phyloP scores from a whole-genome alignment of 176 grass and related monocot genomes.

The Guadua angustifolia region DNA sequence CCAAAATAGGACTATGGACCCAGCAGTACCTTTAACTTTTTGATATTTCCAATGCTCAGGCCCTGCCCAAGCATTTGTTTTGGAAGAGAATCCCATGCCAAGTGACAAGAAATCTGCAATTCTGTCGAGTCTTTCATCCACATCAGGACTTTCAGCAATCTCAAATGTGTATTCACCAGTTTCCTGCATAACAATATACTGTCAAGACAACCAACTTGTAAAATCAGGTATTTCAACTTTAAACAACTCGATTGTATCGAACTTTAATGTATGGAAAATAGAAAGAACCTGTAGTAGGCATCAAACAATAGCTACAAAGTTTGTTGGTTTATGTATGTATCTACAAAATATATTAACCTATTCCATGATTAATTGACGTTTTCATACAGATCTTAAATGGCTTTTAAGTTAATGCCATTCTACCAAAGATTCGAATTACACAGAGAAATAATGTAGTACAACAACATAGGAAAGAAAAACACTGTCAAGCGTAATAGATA shows the following conservation, averaged over 20 bases:
- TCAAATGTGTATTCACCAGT: constrained; percentile 59
- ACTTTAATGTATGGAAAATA: not conserved
- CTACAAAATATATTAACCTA: constrained; percentile 33
- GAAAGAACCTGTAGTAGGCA: constrained; percentile 1
- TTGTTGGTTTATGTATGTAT: not conserved
- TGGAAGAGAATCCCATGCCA: constrained; percentile 73
- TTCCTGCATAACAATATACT: constrained; percentile 54
- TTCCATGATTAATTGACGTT: not conserved
- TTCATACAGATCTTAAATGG: not conserved
- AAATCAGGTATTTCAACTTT: constrained; percentile 16
- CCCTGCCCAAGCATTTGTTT: constrained; percentile 98
- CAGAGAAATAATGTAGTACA: not conserved
- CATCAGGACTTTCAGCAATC: constrained; percentile 44
- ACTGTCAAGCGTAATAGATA: not conserved
- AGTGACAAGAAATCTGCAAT: constrained; percentile 78
- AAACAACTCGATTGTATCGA: not conserved
- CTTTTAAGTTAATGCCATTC: not conserved
- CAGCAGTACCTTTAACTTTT: constrained; percentile 74
- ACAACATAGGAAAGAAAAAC: not conserved
- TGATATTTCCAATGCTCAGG: constrained; percentile 97
- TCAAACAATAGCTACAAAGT: constrained; percentile 20
- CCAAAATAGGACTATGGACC: not conserved
- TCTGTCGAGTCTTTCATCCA: constrained; percentile 67
- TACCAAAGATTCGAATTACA: not conserved
- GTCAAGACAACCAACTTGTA: constrained; percentile 2